Percentiles rank a stretch among this genome's conserved stretches.
Evolutionary conservation across 345 rosid genomes (phyloP).

Genomic region (Erodium maritimum): DNA sequence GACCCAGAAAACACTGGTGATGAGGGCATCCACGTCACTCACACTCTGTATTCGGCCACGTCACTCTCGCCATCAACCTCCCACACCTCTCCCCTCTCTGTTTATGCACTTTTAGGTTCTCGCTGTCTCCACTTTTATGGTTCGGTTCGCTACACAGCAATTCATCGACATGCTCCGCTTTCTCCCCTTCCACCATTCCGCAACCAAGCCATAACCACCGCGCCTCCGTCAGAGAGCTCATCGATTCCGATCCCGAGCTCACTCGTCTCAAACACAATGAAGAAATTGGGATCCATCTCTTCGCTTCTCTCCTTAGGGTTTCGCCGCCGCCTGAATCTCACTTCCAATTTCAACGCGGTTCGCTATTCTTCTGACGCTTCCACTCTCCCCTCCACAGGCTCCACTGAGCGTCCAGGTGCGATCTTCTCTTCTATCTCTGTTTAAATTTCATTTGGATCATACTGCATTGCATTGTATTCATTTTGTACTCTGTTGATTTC

Average conservation of each 20-base stretch:
- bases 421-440: slow-evolving; percentile 3
- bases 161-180: background rate
- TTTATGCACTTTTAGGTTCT: background rate
- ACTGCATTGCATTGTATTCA: background rate
- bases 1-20: background rate
- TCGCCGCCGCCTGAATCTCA: slow-evolving; percentile 8
- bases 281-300: slow-evolving; percentile 22
- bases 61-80: background rate
- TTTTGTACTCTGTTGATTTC: no score
- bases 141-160: background rate
- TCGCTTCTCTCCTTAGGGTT: slow-evolving; percentile 14
- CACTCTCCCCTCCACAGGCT: slow-evolving; percentile 17
- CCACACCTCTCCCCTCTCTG: background rate
- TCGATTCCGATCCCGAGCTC: background rate
- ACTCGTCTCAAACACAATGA: slow-evolving; percentile 12
- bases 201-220: background rate
- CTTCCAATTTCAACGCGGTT: slow-evolving; percentile 9
- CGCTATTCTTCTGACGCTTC: slow-evolving; percentile 19
- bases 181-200: background rate
- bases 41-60: background rate
- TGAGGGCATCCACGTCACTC: background rate
- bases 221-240: background rate
- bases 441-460: background rate
- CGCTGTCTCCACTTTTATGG: background rate
- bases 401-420: slow-evolving; percentile 30